Evolutionary conservation across 2,329 filamentous ascomycete species (phyloP), one percentile per base, ranked within the genome.

Genomic region (Hypoxylon sp.): DNA sequence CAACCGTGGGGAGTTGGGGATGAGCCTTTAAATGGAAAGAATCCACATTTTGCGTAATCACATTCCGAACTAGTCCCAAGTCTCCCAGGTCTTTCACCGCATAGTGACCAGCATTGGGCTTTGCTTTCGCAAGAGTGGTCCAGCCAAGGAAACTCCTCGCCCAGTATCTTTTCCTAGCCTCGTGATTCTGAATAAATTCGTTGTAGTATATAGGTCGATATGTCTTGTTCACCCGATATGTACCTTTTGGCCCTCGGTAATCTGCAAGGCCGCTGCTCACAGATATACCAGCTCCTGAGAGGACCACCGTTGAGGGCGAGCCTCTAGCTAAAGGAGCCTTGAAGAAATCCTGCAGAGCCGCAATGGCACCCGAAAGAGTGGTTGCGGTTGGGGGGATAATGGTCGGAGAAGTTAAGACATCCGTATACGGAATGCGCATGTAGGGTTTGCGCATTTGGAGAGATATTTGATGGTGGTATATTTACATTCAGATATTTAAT

Each of bases 21-120:
- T 98, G 94, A 0, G 93, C 91, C 65, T 82, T 82, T 2, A 86
- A 84, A 79, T 99, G 96, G 78, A 99, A 97, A 2, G 94, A 97
- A 81, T 99, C 96, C 56, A 99, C 96, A 77, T 98, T 98, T 78
- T 99, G 96, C 43, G 96, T 98, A 72, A 99, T 89, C 65, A 98
- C 92, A 58, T 84, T 88, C 63, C 86, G 87, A 45, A 98, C 83
- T 53, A 94, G 80, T 2, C 94, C 94, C 71, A 96, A 82, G 3
- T 86, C 80, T 2, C 89, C 92, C 36, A 98, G 82, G 69, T 91
- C 86, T 57, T 87, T 85, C 62, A 98, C 87, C 1, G 94, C 93
- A 77, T 87, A 85, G 81, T 99, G 96, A 1, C 90, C 90, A 2
- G 83, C 82, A 76, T 98, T 98, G 11, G 95, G 94, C 63, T 82